A percentile compares a stretch with the other conserved stretches of the same genome.
Conservation (phyloP, 495 filamentous ascomycete genomes). For the Oidiodendron maius region DNA sequence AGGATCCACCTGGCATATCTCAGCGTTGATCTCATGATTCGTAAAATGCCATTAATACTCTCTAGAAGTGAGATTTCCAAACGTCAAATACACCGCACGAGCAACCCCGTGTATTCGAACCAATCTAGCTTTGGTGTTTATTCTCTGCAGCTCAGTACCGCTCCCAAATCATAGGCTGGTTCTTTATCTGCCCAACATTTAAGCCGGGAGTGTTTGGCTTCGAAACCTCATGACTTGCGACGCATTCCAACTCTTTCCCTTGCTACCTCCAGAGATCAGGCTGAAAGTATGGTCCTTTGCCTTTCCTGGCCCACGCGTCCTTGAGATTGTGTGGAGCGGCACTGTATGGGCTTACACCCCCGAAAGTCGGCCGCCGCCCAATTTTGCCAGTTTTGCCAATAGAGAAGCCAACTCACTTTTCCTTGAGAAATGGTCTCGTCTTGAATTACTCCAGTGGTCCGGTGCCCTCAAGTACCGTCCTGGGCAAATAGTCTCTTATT, state of each 20-base stretch:
- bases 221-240: neutral
- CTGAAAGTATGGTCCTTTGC: neutral
- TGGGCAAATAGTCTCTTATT: neutral
- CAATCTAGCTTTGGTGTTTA: too few species aligned
- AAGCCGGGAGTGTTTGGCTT: too few species aligned
- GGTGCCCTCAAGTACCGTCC: neutral
- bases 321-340: neutral
- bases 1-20: too few species aligned
- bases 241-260: neutral
- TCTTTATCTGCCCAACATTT: too few species aligned
- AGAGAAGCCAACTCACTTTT: neutral
- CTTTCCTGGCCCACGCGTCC: neutral
- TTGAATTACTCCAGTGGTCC: neutral
- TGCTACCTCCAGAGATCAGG: neutral
- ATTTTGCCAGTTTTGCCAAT: neutral
- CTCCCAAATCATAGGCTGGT: too few species aligned
- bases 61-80: too few species aligned
- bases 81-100: too few species aligned
- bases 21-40: too few species aligned
- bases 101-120: too few species aligned
- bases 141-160: too few species aligned
- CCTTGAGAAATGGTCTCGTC: neutral
- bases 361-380: neutral
- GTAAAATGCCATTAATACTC: too few species aligned
- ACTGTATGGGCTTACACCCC: neutral